Evolutionary conservation across 106 monocot species (phyloP).

Genomic region (Dendrobium nobile): DNA sequence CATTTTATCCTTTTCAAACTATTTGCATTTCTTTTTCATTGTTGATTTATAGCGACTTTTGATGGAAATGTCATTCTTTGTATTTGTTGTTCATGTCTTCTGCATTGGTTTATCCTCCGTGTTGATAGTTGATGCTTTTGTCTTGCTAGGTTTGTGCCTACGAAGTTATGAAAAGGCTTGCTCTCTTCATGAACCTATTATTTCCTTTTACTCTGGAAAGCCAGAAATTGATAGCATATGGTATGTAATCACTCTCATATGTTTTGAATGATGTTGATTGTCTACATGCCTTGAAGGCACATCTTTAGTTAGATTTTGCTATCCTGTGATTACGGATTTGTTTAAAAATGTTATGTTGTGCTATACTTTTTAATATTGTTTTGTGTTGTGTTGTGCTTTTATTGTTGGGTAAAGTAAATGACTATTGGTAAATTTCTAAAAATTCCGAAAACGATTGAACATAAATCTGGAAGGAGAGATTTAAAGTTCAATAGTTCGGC

Average conservation of each 20-base stretch:
- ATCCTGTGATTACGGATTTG: not conserved
- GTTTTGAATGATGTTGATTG: not conserved
- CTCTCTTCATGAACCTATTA: slow-evolving; percentile 53
- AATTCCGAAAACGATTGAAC: too few relatives aligned
- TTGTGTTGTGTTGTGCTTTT: not conserved
- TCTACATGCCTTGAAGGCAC: not conserved
- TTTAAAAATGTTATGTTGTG: not conserved
- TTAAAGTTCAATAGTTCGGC: too few relatives aligned
- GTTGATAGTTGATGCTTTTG: not conserved
- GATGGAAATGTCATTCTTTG: not conserved
- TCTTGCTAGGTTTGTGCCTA: slow-evolving; percentile 66
- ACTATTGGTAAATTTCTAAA: too few relatives aligned
- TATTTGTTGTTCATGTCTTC: not conserved
- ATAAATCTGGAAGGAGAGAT: too few relatives aligned
- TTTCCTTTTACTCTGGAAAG: slow-evolving; percentile 61
- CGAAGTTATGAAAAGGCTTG: slow-evolving; percentile 49
- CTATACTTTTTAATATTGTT: not conserved
- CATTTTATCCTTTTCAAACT: not conserved
- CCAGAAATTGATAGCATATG: slow-evolving; percentile 77
- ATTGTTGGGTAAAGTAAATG: too few relatives aligned
- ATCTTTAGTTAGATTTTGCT: not conserved
- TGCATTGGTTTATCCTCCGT: not conserved
- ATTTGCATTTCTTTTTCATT: not conserved
- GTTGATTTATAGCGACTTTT: not conserved
- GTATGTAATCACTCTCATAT: slow-evolving; percentile 24